These are phyloP conservation scores for Lithocarpus polystachyus DNA, from an alignment of 306 rosid genomes.

Conservation along the genomic window DNA sequence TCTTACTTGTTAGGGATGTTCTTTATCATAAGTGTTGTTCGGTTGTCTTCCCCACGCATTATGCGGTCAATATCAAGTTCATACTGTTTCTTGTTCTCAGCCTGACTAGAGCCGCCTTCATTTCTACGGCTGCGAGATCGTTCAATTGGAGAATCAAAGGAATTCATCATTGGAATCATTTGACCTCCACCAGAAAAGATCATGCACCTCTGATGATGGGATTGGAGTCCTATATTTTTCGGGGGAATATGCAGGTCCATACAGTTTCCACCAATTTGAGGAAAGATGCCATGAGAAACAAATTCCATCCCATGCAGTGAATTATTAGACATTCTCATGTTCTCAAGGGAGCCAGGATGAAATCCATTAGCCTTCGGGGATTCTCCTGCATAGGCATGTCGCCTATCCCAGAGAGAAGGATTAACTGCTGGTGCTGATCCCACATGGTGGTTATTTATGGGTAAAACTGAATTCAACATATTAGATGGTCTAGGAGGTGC, in stretches of 20 bases:
- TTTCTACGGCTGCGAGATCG: constrained; percentile 70
- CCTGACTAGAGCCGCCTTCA: constrained; percentile 53
- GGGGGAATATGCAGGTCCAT: constrained; percentile 10
- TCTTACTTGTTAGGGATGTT: constrained; percentile 86
- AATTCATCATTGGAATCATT: constrained; percentile 53
- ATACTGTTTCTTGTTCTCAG: constrained; percentile 64
- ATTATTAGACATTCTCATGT: constrained; percentile 51
- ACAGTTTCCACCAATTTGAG: constrained; percentile 61
- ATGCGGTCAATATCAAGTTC: constrained; percentile 81
- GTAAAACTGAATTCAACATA: constrained; percentile 51
- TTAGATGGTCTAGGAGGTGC: constrained; percentile 61
- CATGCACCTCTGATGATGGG: constrained; percentile 59
- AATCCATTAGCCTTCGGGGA: constrained; percentile 64
- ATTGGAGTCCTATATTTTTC: constrained; percentile 55
- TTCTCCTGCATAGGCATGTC: constrained; percentile 54
- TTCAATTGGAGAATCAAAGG: constrained; percentile 62
- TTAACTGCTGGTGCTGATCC: constrained; percentile 84
- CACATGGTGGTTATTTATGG: constrained; percentile 53
- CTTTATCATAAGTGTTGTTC: constrained; percentile 86
- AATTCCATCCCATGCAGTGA: constrained; percentile 59
- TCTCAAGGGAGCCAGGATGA: constrained; percentile 66
- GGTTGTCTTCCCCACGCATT: constrained; percentile 60
- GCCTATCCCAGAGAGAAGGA: constrained; percentile 74
- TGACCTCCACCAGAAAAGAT: constrained; percentile 65
- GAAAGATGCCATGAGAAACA: constrained; percentile 48